Evolutionary conservation across 2,329 filamentous ascomycete genomes (phyloP).

Genomic region (Diplodia corticola): DNA sequence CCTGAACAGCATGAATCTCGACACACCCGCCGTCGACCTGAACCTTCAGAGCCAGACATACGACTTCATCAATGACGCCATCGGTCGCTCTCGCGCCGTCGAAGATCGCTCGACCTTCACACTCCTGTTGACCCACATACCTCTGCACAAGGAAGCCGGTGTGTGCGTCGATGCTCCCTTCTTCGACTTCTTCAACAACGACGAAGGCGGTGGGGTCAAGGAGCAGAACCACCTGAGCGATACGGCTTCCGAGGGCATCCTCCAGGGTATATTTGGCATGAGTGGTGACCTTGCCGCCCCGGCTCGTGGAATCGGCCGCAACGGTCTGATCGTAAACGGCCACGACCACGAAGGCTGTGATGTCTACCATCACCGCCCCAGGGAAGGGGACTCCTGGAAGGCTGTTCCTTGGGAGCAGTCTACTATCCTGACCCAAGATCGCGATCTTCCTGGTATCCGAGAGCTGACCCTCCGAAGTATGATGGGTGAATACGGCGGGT

Average conservation of each 20-base stretch:
- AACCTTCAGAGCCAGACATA: constrained; percentile 76
- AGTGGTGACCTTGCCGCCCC: constrained; percentile 61
- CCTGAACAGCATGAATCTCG: constrained; percentile 91
- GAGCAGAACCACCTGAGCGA: constrained; percentile 89
- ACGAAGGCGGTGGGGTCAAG: constrained; percentile 69
- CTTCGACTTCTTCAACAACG: constrained; percentile 71
- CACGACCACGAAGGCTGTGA: constrained; percentile 97
- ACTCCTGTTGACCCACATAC: constrained; percentile 87
- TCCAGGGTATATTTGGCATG: constrained; percentile 82
- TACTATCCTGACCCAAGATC: constrained; percentile 19
- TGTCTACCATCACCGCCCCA: constrained; percentile 67
- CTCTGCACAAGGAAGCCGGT: constrained; percentile 78
- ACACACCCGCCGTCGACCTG: constrained; percentile 70
- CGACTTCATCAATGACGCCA: constrained; percentile 69
- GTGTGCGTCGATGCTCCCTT: constrained; percentile 82
- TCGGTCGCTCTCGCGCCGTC: constrained; percentile 60
- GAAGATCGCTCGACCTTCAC: constrained; percentile 69
- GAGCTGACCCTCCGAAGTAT: constrained; percentile 95
- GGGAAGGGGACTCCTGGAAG: constrained; percentile 17
- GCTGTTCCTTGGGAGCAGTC: constrained; percentile 26
- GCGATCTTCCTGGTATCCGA: constrained; percentile 63
- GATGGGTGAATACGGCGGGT: constrained; percentile 96
- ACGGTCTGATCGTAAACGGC: constrained; percentile 81
- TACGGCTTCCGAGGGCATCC: constrained; percentile 66
- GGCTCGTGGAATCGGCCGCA: constrained; percentile 64